Conservation (phyloP, 768 basidiomycete genomes). For the Termitomyces heimii region DNA sequence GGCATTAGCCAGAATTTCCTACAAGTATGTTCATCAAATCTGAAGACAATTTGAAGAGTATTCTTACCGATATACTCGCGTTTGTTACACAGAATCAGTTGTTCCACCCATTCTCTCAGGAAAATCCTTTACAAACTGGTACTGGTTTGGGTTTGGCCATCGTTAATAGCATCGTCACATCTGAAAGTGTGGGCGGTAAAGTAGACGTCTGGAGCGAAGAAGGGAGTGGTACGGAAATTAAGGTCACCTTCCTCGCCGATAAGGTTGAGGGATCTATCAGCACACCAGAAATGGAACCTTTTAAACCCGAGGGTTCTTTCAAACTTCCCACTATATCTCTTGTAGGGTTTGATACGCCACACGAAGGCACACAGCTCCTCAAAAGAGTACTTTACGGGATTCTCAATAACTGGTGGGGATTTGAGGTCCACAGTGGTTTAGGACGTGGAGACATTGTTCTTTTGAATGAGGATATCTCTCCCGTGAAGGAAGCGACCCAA, state of each 20-base stretch:
- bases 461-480: constrained; percentile 69
- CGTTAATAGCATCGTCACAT: constrained; percentile 87
- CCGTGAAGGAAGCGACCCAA: constrained; percentile 51
- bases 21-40: constrained; percentile 51
- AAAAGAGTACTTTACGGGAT: constrained; percentile 57
- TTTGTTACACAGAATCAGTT: constrained; percentile 64
- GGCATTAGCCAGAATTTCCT: constrained; percentile 93
- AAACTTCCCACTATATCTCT: constrained; percentile 55
- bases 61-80: background rate
- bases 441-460: constrained; percentile 69
- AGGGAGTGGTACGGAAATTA: constrained; percentile 87
- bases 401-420: constrained; percentile 72
- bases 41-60: background rate
- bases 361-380: constrained; percentile 67
- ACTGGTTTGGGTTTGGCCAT: constrained; percentile 94
- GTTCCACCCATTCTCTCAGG: constrained; percentile 96
- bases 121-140: constrained; percentile 89
- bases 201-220: constrained; percentile 94
- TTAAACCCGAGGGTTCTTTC: constrained; percentile 33
- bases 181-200: constrained; percentile 82
- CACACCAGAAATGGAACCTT: constrained; percentile 37
- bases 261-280: constrained; percentile 33
- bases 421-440: constrained; percentile 36
- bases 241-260: constrained; percentile 77
- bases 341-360: constrained; percentile 60